Percentiles rank a stretch among this genome's conserved stretches.
phyloP scores from a whole-genome alignment of 2,329 filamentous ascomycete species.

The Microsporum canis region DNA sequence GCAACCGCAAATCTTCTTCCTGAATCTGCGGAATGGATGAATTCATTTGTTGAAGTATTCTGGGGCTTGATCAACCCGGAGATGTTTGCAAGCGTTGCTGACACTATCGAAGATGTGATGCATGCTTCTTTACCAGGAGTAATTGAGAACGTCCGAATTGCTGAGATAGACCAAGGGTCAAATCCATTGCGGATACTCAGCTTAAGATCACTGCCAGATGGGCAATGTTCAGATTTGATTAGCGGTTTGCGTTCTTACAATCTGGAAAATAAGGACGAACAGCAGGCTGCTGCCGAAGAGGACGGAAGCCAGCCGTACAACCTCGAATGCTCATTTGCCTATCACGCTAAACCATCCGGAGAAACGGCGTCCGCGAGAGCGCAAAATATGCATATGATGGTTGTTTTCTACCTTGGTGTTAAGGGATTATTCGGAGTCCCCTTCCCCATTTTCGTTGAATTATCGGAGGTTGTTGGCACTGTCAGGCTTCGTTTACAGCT shows the following conservation, averaged over 20 bases:
- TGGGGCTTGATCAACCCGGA: constrained; percentile 94
- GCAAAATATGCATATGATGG: constrained; percentile 91
- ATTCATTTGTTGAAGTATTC: constrained; percentile 68
- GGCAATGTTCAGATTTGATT: constrained; percentile 70
- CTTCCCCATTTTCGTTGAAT: constrained; percentile 75
- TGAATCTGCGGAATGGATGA: constrained; percentile 94
- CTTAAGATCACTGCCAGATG: constrained; percentile 72
- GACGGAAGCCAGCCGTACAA: constrained; percentile 91
- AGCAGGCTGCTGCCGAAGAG: constrained; percentile 79
- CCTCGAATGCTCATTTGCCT: constrained; percentile 78
- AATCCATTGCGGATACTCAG: constrained; percentile 84
- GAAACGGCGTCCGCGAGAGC: constrained; percentile 66
- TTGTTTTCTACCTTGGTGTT: constrained; percentile 86
- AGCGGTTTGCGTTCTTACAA: constrained; percentile 68
- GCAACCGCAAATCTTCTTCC: constrained; percentile 82
- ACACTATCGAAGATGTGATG: constrained; percentile 93
- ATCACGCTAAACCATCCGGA: constrained; percentile 69
- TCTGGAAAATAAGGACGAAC: constrained; percentile 67
- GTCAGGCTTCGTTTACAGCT: constrained; percentile 72
- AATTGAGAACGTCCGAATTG: constrained; percentile 88
- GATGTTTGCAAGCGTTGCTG: constrained; percentile 85
- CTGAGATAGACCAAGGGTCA: constrained; percentile 85
- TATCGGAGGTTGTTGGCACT: constrained; percentile 83
- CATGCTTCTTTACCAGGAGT: constrained; percentile 83
- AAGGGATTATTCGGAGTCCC: constrained; percentile 83